Base-by-base conservation (phyloP, 2,329 filamentous ascomycete species). In the Beauveria australis region DNA sequence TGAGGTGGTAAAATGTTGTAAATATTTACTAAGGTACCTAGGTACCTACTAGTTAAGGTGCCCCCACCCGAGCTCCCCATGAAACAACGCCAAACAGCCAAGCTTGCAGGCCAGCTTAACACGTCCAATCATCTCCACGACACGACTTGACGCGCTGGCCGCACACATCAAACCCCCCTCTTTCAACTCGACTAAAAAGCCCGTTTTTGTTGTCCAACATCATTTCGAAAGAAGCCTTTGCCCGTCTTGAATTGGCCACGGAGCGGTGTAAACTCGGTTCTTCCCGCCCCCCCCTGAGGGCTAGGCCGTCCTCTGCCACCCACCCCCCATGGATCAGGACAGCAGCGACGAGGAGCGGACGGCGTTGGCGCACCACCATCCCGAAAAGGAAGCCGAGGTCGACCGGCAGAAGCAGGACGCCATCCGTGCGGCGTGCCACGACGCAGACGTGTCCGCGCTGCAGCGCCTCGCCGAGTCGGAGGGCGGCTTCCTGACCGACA, bases 401-500 rank as follows among this genome's bases (percentile, higher is more conserved):
- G 16, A 37, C 5, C 24, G 46, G 48, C 14, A 24, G 28, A 61
- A 83, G 73, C 61, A 65, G 63, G 68, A 71, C 72, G 68, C 75
- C 56, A 69, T 77, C 53, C 72, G 81, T 22, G 76, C 80, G 49
- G 88, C 88, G 33, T 91, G 87, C 74, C 76, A 75, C 64, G 74
- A 74, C 68, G 77, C 73, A 56, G 81, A 91, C 69, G 72, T 88
- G 41, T 73, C 78, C 41, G 73, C 75, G 48, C 78, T 92, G 60
- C 78, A 81, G 63, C 68, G 68, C 14, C 76, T 89, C 63, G 87
- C 88, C 44, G 80, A 82, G 56, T 83, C 84, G 1, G 74, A 78
- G 58, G 88, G 86, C n/a, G 89, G 89, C 19, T 80, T 91, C 64
- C 69, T 91, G 60, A 80, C 79, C 22, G 88, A 92, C 70, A 75